Evolutionary conservation across 306 rosid species (phyloP), one percentile per base, ranked within the genome.

Genomic region (Hippophae rhamnoides): DNA sequence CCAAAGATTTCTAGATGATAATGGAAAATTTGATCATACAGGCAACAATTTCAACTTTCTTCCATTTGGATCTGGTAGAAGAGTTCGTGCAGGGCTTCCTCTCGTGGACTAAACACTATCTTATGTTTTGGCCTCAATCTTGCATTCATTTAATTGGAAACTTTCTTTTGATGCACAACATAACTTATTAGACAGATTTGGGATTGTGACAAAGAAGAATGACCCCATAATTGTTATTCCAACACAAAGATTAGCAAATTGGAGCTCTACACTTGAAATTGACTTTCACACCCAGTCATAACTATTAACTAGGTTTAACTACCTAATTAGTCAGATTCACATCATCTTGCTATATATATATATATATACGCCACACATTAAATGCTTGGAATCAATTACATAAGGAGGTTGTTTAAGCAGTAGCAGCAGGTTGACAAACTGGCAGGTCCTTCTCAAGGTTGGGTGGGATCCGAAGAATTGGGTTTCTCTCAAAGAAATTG

Each of bases 401-500:
- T 18, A 18, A 18, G 23, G 23, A 18, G 23, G 23, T 18, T 18
- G 23, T 18, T 18, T 18, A 18, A 18, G 23, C 23, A 18, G 23
- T 18, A 18, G 23, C 23, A 18, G 23, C 23, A 18, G 8, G 49
- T 7, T 9, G 10, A 8, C 50, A 47, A 47, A 47, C 10, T 9
- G 50, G 50, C 5, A 47, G 5, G 13, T 47, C 50, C 10, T 47
- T 13, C 13, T 8, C 50, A 47, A 13, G 5, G 13, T 10, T 47
- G 10, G 50, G 50, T 47, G 50, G 10, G 10, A 47, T 13, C 3
- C 50, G 23, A 5, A 82, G 65, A 41, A 82, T 71, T 47, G 87
- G 87, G 64, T 81, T 84, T 41, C 76, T 74, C 62, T 84, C 83
- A 13, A 81, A 84, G 81, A 84, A 84, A 67, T 84, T 81, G 7